Evolutionary conservation across 2,329 filamentous ascomycete species (phyloP).

Genomic region (Penicillium sp.): DNA sequence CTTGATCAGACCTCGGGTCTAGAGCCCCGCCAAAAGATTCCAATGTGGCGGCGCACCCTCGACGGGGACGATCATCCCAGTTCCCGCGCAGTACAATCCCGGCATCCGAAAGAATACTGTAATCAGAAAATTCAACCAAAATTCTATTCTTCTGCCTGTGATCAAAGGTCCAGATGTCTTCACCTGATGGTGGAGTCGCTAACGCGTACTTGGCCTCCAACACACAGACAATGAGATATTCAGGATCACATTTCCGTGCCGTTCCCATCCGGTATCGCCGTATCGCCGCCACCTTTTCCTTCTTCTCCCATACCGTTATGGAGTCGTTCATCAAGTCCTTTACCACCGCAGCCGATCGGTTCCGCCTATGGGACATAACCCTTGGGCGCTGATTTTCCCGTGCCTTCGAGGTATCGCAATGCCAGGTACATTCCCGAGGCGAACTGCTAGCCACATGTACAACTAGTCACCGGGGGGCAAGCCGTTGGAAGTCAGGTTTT

Average conservation of each 20-base stretch:
- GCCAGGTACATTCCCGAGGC: slow-evolving; percentile 19
- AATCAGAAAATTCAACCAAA: background rate
- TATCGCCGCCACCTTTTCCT: slow-evolving; percentile 3
- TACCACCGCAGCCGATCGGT: slow-evolving; percentile 10
- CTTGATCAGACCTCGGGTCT: slow-evolving; percentile 2
- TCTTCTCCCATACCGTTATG: background rate
- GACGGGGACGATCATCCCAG: slow-evolving; percentile 6
- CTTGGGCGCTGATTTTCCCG: background rate
- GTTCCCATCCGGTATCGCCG: slow-evolving; percentile 8
- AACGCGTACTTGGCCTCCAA: slow-evolving; percentile 6
- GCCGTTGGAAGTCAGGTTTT: background rate
- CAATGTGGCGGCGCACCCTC: slow-evolving; percentile 3
- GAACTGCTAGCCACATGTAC: slow-evolving; percentile 14
- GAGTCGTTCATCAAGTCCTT: background rate
- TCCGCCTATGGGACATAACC: slow-evolving; percentile 7
- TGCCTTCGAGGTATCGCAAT: slow-evolving; percentile 5
- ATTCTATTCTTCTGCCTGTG: slow-evolving; percentile 11
- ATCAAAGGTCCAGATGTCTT: background rate
- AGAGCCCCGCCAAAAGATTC: slow-evolving; percentile 2
- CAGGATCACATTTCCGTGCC: slow-evolving; percentile 11
- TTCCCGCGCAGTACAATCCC: slow-evolving; percentile 2
- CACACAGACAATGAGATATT: background rate
- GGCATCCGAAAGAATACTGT: slow-evolving; percentile 2
- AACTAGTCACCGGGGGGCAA: slow-evolving; percentile 5
- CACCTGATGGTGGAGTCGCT: slow-evolving; percentile 7